Evolutionary conservation across 2,329 filamentous ascomycete genomes (phyloP).

Genomic region (Apiospora phragmitis): DNA sequence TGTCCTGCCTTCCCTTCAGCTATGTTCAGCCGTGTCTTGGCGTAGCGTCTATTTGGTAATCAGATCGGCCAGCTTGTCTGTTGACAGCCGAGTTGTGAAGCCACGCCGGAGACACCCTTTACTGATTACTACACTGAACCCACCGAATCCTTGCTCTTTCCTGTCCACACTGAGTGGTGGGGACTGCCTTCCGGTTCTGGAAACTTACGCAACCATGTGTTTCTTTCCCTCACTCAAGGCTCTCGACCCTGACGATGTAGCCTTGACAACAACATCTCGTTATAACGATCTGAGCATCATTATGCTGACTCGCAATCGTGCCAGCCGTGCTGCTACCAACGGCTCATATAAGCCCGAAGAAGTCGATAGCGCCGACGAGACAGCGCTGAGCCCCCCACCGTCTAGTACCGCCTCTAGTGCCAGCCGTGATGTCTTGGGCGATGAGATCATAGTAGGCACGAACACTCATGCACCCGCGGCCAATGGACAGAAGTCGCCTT

Average conservation of each 20-base stretch:
- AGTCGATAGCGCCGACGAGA: constrained; percentile 37
- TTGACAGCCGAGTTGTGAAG: background rate
- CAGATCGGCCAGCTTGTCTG: background rate
- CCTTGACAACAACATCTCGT: background rate
- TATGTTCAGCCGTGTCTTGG: background rate
- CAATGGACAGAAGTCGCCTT: constrained; percentile 40
- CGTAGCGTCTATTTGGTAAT: background rate
- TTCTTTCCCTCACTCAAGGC: constrained; percentile 5
- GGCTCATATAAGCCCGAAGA: constrained; percentile 31
- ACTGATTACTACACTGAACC: background rate
- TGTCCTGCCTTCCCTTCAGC: background rate
- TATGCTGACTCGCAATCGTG: constrained; percentile 18
- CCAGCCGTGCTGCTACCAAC: constrained; percentile 19
- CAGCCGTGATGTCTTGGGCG: constrained; percentile 43
- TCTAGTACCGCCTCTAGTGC: constrained; percentile 42
- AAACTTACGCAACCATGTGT: background rate
- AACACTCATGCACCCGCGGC: constrained; percentile 25
- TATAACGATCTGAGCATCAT: background rate
- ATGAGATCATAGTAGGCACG: constrained; percentile 54
- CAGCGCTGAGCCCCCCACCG: constrained; percentile 44
- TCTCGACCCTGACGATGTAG: background rate
- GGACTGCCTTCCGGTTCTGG: background rate
- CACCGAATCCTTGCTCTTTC: background rate
- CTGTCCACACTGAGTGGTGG: background rate
- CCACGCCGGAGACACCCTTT: background rate